These are phyloP conservation scores for Rutidosis leptorrhynchoides DNA, from an alignment of 129 eudicot genomes.

Conservation along the genomic window DNA sequence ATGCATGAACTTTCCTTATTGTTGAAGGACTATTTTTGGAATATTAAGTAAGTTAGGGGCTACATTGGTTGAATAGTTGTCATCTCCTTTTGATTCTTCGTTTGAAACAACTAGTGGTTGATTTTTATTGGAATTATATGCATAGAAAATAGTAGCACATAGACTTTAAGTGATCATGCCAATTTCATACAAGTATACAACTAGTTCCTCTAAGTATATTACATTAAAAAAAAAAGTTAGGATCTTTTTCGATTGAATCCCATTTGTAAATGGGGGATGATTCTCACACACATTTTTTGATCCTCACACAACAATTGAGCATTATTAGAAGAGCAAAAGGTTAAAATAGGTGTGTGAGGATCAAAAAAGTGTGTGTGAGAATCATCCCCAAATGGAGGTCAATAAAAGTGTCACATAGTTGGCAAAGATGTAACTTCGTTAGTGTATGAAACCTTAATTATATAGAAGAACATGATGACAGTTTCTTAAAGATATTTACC, in stretches of 20 bases:
- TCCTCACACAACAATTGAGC: no score
- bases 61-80: conserved; percentile 19
- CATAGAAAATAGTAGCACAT: neutral
- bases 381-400: no score
- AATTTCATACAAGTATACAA: neutral
- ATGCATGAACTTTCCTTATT: conserved; percentile 27
- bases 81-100: conserved; percentile 27
- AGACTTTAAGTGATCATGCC: neutral
- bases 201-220: neutral
- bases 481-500: no score
- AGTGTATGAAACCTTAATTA: no score
- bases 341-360: no score
- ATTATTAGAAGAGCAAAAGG: no score
- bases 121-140: conserved; percentile 21
- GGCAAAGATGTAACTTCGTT: no score
- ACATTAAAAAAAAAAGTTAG: neutral
- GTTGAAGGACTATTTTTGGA: conserved; percentile 25
- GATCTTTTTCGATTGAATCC: neutral
- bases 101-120: conserved; percentile 34
- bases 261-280: no score
- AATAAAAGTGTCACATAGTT: no score
- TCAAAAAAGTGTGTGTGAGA: no score
- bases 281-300: no score
- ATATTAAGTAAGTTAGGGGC: conserved; percentile 19
- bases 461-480: no score